These are phyloP conservation scores for Nakaseomyces bracarensis DNA, from an alignment of 1,139 yeast genomes.

Conservation along the genomic window DNA sequence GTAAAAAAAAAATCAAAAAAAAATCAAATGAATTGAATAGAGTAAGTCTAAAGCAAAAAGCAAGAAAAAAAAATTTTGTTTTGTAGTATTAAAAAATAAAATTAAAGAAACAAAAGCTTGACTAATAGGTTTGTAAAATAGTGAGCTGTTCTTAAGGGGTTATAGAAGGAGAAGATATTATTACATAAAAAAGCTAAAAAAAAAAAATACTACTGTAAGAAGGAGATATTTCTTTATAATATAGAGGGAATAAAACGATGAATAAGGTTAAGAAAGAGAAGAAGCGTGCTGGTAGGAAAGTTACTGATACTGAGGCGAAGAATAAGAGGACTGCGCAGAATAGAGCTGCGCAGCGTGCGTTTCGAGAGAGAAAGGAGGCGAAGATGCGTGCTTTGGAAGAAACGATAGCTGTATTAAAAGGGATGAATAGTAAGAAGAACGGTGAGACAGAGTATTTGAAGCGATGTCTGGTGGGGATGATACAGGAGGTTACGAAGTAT, in stretches of 20 bases:
- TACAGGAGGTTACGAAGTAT: constrained; percentile 61
- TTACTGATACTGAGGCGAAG: constrained; percentile 67
- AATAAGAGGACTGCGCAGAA: constrained; percentile 92
- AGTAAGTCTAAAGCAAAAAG: too few species aligned
- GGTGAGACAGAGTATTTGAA: constrained; percentile 68
- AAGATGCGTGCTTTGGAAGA: constrained; percentile 82
- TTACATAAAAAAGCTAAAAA: too few species aligned
- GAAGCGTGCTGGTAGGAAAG: constrained; percentile 59
- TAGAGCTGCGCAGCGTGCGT: constrained; percentile 95
- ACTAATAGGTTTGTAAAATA: too few species aligned
- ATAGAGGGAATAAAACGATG: background rate
- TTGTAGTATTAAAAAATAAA: too few species aligned
- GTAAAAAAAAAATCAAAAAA: too few species aligned
- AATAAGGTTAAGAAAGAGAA: constrained; percentile 17
- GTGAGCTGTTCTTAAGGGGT: too few species aligned
- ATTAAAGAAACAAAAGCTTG: too few species aligned
- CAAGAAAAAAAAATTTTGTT: too few species aligned
- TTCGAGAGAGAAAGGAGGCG: constrained; percentile 85
- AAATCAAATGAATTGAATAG: too few species aligned
- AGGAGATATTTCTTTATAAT: too few species aligned
- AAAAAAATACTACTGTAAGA: too few species aligned
- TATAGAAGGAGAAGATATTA: too few species aligned
- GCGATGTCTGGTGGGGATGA: constrained; percentile 66
- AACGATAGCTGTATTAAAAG: constrained; percentile 62
- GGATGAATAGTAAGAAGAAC: constrained; percentile 52